A percentile compares a stretch with the other conserved stretches of the same genome.
Conservation (phyloP, 2,329 filamentous ascomycete genomes). For the Aspergillus terreus region DNA sequence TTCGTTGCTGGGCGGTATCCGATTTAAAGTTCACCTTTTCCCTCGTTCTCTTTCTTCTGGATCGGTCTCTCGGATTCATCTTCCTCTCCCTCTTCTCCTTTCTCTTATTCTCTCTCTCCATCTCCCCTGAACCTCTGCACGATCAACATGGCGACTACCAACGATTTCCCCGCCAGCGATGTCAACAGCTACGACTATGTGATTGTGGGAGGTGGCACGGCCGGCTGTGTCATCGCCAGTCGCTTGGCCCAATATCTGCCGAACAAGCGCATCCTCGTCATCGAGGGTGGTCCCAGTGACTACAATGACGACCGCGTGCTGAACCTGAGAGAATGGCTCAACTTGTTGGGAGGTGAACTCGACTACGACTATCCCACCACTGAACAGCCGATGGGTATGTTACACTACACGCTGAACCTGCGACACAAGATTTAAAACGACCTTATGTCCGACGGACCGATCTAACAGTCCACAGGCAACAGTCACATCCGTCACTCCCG, state of each 20-base stretch:
- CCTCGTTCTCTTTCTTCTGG: neutral
- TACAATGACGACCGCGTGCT: slow-evolving; percentile 84
- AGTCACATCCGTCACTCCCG: slow-evolving; percentile 88
- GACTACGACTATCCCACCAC: slow-evolving; percentile 90
- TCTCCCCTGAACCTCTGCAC: slow-evolving; percentile 5
- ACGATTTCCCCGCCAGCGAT: slow-evolving; percentile 60
- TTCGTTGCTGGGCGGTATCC: neutral
- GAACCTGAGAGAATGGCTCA: slow-evolving; percentile 82
- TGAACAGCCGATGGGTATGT: slow-evolving; percentile 73
- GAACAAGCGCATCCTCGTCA: slow-evolving; percentile 73
- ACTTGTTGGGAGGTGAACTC: slow-evolving; percentile 76
- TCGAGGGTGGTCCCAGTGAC: slow-evolving; percentile 87
- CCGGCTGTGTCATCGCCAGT: slow-evolving; percentile 78
- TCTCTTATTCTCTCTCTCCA: slow-evolving; percentile 4
- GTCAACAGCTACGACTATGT: slow-evolving; percentile 75
- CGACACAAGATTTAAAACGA: too few relatives aligned
- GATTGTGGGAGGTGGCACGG: slow-evolving; percentile 80
- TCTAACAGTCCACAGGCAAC: slow-evolving; percentile 60
- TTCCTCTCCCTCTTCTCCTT: slow-evolving; percentile 1
- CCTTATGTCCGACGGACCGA: too few relatives aligned
- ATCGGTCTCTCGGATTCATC: slow-evolving; percentile 4
- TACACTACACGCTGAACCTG: neutral
- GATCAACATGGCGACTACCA: slow-evolving; percentile 60
- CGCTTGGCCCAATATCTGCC: slow-evolving; percentile 80
- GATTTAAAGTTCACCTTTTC: slow-evolving; percentile 6